Base-by-base conservation (phyloP, 2,329 filamentous ascomycete genomes). In the Ceratocystis colombiana region DNA sequence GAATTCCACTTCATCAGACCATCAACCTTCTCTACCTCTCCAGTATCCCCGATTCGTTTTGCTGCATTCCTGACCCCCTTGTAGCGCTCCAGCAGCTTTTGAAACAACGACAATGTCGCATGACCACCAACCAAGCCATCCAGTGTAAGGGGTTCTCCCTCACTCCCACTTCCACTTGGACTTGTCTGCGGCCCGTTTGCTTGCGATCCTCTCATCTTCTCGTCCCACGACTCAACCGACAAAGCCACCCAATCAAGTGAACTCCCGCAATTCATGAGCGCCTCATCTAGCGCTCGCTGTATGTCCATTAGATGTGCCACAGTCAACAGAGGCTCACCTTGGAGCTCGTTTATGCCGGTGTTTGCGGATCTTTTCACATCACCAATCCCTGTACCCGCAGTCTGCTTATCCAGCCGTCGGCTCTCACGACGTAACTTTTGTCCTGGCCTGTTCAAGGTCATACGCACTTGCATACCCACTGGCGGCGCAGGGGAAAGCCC, bases 21-120 rank as follows among this genome's bases (percentile, higher is more conserved):
- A 15, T 64, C 28, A 2, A 50, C 62, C 15, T 2, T 22, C 3
- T 50, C 12, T 5, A 53, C 25, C 62, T 53, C 44, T 8, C 28
- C 3, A 15, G 10, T 2, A 30, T 53, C 17, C 15, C 62, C 62
- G 25, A 4, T 53, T 5, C 17, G n/a, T n/a, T 8, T 30, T 17
- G 28, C 62, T 46, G 28, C 17, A 15, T 22, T 28, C 28, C 30
- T 33, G 1, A n/a, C 25, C 7, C 28, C 17, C 15, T 28, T 37
- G 25, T 48, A 63, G 44, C 44, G 44, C 20, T 2, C 7, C 5
- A 28, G 44, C 44, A 64, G 28, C 20, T 46, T 45, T n/a, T 30
- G 45, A n/a, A 64, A 64, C 45, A 64, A n/a, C 45, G 62, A 20
- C 45, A 53, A 46, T n/a, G 62, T 12, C 12, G 45, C 28, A 41